Evolutionary conservation across 768 basidiomycete species (phyloP), one percentile per base, ranked within the genome.

Genomic region (Gloeophyllum trabeum): DNA sequence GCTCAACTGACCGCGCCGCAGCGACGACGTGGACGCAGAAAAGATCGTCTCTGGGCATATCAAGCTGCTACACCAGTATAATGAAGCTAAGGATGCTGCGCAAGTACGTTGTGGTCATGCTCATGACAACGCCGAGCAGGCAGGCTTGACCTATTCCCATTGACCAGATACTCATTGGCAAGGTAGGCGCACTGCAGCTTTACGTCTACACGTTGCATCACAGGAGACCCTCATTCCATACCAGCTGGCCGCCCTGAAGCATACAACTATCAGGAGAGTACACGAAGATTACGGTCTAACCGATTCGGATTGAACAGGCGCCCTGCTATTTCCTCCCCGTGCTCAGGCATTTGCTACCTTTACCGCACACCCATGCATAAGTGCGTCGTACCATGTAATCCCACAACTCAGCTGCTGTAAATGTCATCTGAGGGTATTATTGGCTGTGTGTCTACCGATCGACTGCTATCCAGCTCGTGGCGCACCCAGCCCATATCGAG

Each of bases 71-170:
- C 86, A 88, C 56, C 65, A 62, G 26, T 89, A 87, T 47, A 88
- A 88, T 46, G 86, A 88, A 55, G 73, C 82, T 6, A 88, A 88
- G 54, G 86, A 89, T 55, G 86, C 84, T 3, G 69, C 82, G 0
- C 86, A 88, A 76, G 85, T 76, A 39, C 24, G 24, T 43, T 13
- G 41, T 38, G 37, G 35, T 37, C 4, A 35, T 35, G 43, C 26
- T 16, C 14, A n/a, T 13, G 18, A 25, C n/a, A n/a, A 42, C 5
- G 24, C 42, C 18, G n/a, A 19, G 16, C 14, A 20, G 24, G 5
- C 25, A 12, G 21, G 22, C 24, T 39, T 20, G 24, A 10, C 35
- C 24, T 40, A 14, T 14, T 5, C 10, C 1, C 16, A 6, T 26
- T 5, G 4, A 13, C 3, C 26, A 89, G 87, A 78, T 85, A 35